A percentile compares a stretch with the other conserved stretches of the same genome.
Conservation (phyloP, 495 filamentous ascomycete species). For the Neurospora pannonica region DNA sequence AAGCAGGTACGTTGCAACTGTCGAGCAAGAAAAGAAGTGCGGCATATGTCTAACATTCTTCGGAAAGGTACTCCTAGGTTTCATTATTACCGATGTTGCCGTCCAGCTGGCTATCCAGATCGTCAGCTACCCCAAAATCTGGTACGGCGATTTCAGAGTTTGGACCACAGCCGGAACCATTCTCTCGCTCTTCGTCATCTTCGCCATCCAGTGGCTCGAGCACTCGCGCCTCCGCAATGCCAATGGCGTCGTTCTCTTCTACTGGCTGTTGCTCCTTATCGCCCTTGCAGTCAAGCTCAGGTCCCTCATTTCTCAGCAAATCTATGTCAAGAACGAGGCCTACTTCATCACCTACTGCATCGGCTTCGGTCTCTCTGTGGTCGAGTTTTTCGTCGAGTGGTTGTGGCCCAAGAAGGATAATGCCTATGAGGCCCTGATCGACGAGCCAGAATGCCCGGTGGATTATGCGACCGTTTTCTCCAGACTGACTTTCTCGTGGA, state of each 20-base stretch:
- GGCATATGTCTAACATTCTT: neutral
- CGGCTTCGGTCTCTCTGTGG: slow-evolving; percentile 57
- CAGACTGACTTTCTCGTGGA: slow-evolving; percentile 91
- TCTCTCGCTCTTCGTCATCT: slow-evolving; percentile 70
- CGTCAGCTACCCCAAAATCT: slow-evolving; percentile 55
- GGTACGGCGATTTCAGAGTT: slow-evolving; percentile 78
- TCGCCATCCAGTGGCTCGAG: slow-evolving; percentile 84
- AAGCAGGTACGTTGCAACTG: slow-evolving; percentile 59
- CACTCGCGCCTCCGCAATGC: slow-evolving; percentile 81
- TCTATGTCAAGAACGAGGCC: slow-evolving; percentile 52
- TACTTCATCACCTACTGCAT: slow-evolving; percentile 77
- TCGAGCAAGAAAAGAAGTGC: neutral
- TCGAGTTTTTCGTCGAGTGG: slow-evolving; percentile 82
- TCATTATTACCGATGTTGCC: slow-evolving; percentile 55
- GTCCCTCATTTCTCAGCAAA: slow-evolving; percentile 69
- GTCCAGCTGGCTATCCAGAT: slow-evolving; percentile 74
- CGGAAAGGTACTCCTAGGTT: slow-evolving; percentile 55
- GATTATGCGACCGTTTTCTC: slow-evolving; percentile 96
- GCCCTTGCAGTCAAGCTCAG: slow-evolving; percentile 76
- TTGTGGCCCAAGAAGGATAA: slow-evolving; percentile 80
- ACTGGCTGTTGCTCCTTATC: slow-evolving; percentile 87
- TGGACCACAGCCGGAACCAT: slow-evolving; percentile 76
- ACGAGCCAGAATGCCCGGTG: slow-evolving; percentile 79
- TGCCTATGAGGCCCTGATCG: slow-evolving; percentile 74
- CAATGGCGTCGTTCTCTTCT: slow-evolving; percentile 89